Evolutionary conservation across 208 protist species (phyloP).

Genomic region (Crithidia thermophila): DNA sequence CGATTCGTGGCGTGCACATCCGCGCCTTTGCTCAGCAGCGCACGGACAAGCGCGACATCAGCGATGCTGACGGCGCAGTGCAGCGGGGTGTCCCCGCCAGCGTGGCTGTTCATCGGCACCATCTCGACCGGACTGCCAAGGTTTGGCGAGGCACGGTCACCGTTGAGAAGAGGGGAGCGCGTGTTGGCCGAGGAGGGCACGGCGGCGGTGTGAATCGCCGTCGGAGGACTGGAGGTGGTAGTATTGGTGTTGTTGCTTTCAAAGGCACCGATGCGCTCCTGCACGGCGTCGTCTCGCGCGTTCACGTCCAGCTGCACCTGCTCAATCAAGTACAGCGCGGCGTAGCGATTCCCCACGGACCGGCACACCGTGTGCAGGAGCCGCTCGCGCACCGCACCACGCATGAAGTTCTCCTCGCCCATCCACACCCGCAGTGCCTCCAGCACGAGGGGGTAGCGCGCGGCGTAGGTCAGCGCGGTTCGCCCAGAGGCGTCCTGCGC

Average conservation of each 20-base stretch:
- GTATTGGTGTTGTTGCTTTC: neutral
- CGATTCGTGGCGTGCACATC: constrained; percentile 31
- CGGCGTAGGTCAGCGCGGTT: constrained; percentile 61
- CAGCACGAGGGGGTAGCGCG: constrained; percentile 51
- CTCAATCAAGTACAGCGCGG: constrained; percentile 72
- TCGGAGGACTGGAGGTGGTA: neutral
- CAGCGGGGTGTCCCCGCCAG: constrained; percentile 46
- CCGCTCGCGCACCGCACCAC: constrained; percentile 26
- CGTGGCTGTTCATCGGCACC: neutral
- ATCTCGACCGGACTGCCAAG: neutral
- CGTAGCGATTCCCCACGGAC: constrained; percentile 35
- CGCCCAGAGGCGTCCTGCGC: constrained; percentile 42
- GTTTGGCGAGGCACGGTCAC: neutral
- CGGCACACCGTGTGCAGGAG: constrained; percentile 66
- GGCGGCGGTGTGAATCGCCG: too few species aligned
- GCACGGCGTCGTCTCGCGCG: constrained; percentile 1
- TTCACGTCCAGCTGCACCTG: constrained; percentile 66
- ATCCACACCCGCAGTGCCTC: constrained; percentile 56
- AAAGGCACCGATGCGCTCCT: neutral
- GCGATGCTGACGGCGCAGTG: constrained; percentile 61
- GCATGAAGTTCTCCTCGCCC: constrained; percentile 34
- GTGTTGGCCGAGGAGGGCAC: neutral
- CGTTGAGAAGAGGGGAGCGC: neutral
- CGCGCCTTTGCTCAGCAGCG: constrained; percentile 63
- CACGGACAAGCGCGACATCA: constrained; percentile 54